Conservation (phyloP, 2,329 filamentous ascomycete genomes). For the Cladophialophora immunda region DNA sequence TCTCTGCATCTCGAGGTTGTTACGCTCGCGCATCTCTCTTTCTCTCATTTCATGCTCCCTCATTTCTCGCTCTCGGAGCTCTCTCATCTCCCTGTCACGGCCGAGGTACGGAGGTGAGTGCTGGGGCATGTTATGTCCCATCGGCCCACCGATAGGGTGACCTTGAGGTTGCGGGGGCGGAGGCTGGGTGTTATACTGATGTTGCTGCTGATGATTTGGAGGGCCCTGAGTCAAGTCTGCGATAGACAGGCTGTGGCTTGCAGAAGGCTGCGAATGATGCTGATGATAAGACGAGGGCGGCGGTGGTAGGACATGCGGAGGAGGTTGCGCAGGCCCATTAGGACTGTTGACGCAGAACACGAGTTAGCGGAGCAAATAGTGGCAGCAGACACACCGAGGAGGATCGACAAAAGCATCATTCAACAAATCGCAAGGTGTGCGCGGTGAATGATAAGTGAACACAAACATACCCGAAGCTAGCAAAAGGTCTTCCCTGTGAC, state of each 20-base stretch:
- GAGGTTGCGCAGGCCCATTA: slow-evolving; percentile 51
- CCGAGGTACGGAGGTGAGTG: slow-evolving; percentile 41
- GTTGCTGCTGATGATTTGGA: slow-evolving; percentile 50
- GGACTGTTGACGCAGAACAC: slow-evolving; percentile 17
- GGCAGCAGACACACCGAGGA: neutral
- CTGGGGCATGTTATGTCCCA: slow-evolving; percentile 37
- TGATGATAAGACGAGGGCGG: slow-evolving; percentile 40
- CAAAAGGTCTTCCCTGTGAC: slow-evolving; percentile 47
- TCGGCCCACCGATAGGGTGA: slow-evolving; percentile 31
- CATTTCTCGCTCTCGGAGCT: slow-evolving; percentile 63
- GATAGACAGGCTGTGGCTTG: slow-evolving; percentile 56
- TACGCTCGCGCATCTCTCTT: slow-evolving; percentile 61
- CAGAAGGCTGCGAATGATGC: slow-evolving; percentile 49
- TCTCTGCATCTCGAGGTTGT: slow-evolving; percentile 62
- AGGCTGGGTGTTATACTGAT: slow-evolving; percentile 53
- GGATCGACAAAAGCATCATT: neutral
- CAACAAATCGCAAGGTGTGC: slow-evolving; percentile 1
- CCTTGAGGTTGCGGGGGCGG: slow-evolving; percentile 37
- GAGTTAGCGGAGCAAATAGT: slow-evolving; percentile 8
- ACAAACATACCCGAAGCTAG: slow-evolving; percentile 53
- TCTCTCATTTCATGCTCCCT: slow-evolving; percentile 67
- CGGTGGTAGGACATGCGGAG: slow-evolving; percentile 40
- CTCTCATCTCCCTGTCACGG: slow-evolving; percentile 50
- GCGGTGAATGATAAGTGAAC: slow-evolving; percentile 16
- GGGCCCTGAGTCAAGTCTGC: slow-evolving; percentile 57